These are phyloP conservation scores for Amylostereum areolatum DNA, from an alignment of 1,284 basidiomycete genomes.

Conservation along the genomic window DNA sequence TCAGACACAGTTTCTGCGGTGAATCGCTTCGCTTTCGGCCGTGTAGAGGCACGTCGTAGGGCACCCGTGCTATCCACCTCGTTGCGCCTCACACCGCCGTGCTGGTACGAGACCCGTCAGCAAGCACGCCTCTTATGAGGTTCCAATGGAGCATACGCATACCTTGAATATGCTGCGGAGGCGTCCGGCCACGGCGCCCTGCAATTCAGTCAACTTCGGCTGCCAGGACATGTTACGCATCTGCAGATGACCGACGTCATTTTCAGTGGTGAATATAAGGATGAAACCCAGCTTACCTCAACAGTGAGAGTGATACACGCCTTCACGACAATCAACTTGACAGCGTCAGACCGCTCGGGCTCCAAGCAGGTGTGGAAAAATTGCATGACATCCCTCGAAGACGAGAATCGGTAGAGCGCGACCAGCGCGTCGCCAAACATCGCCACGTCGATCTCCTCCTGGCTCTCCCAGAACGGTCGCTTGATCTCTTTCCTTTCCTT, in stretches of 20 bases:
- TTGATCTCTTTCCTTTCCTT: constrained; percentile 23
- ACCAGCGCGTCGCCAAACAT: constrained; percentile 73
- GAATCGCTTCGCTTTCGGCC: constrained; percentile 56
- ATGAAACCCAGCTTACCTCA: constrained; percentile 19
- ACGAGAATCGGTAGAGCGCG: constrained; percentile 64
- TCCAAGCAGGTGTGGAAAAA: constrained; percentile 64
- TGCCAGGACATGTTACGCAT: constrained; percentile 54
- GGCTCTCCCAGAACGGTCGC: constrained; percentile 65
- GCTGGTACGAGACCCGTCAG: constrained; percentile 13
- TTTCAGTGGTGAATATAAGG: neutral
- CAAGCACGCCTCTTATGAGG: constrained; percentile 4
- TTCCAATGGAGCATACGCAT: constrained; percentile 10
- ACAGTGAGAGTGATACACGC: constrained; percentile 51
- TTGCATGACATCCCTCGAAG: constrained; percentile 51
- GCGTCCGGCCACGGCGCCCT: constrained; percentile 37
- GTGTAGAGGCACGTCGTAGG: constrained; percentile 43
- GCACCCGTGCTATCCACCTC: constrained; percentile 56
- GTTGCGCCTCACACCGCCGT: constrained; percentile 39
- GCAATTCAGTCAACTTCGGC: constrained; percentile 40
- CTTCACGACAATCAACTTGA: constrained; percentile 74
- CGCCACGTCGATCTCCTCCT: constrained; percentile 74
- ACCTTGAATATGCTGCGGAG: constrained; percentile 55
- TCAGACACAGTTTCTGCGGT: constrained; percentile 56
- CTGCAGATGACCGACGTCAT: constrained; percentile 25
- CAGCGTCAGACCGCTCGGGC: constrained; percentile 70